Conservation (phyloP, 768 basidiomycete species). For the Xerocomus spinulosus region DNA sequence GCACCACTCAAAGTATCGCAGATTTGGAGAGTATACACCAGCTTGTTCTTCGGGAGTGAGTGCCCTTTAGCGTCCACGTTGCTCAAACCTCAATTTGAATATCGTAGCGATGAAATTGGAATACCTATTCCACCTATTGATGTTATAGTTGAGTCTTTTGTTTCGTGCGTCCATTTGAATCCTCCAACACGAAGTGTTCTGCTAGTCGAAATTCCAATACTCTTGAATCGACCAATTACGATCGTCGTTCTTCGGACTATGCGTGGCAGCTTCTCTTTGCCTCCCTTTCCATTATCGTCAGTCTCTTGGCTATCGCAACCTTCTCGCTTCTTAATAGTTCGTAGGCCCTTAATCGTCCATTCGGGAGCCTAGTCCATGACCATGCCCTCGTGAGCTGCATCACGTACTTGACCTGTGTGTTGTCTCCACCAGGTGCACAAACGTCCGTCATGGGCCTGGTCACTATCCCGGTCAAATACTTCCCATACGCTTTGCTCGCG, state of each 20-base stretch:
- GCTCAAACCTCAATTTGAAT: background rate
- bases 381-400: conserved; percentile 64
- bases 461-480: conserved; percentile 64
- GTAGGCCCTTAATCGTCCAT: conserved; percentile 56
- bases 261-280: conserved; percentile 69
- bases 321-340: background rate
- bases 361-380: conserved; percentile 51
- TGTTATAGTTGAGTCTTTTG: conserved; percentile 37
- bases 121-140: conserved; percentile 40
- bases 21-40: conserved; percentile 72
- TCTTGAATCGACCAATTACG: conserved; percentile 60
- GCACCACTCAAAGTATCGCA: conserved; percentile 24
- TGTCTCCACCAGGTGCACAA: conserved; percentile 61
- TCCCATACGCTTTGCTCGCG: conserved; percentile 68
- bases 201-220: conserved; percentile 59
- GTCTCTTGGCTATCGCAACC: conserved; percentile 20
- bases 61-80: background rate
- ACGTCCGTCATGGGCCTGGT: conserved; percentile 79
- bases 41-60: conserved; percentile 69
- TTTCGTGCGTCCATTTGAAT: background rate
- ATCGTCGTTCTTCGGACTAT: conserved; percentile 61
- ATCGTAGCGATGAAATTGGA: conserved; percentile 26
- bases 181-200: background rate
- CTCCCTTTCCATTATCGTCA: conserved; percentile 53
- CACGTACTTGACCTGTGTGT: conserved; percentile 61